A percentile compares a stretch with the other conserved stretches of the same genome.
phyloP scores from a whole-genome alignment of 495 filamentous ascomycete species.

The Neurospora sp. region DNA sequence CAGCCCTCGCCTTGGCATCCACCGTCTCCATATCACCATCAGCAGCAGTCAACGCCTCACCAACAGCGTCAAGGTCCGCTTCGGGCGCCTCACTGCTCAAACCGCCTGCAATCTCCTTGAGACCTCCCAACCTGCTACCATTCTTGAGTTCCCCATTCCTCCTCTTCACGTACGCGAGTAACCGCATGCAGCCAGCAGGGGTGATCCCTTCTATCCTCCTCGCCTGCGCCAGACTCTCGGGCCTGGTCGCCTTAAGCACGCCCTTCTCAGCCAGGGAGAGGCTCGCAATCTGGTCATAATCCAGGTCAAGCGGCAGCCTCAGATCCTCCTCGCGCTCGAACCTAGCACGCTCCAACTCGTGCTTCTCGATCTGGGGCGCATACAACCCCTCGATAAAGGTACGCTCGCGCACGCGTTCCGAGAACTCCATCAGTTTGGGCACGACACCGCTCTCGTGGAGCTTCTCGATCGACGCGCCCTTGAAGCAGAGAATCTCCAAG shows the following conservation, averaged over 20 bases:
- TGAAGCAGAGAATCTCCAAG: constrained; percentile 62
- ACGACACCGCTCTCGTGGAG: constrained; percentile 37
- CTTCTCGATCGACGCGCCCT: constrained; percentile 42
- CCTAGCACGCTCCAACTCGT: constrained; percentile 49
- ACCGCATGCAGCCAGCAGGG: constrained; percentile 44
- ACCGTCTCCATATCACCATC: constrained; percentile 25
- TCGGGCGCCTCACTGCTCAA: background rate
- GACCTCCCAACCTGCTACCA: background rate
- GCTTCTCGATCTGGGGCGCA: constrained; percentile 68
- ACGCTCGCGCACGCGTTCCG: constrained; percentile 48
- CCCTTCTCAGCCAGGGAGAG: constrained; percentile 69
- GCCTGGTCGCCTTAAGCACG: constrained; percentile 56
- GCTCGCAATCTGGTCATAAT: constrained; percentile 62
- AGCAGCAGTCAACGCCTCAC: constrained; percentile 17
- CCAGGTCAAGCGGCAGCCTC: constrained; percentile 60
- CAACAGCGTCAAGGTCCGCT: constrained; percentile 3
- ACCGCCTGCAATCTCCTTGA: background rate
- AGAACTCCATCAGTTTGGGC: constrained; percentile 38
- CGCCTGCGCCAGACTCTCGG: constrained; percentile 82
- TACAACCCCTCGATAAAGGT: constrained; percentile 75
- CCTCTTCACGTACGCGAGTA: constrained; percentile 41
- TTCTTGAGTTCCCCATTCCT: background rate
- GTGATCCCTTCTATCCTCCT: constrained; percentile 74
- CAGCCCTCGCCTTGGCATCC: constrained; percentile 28
- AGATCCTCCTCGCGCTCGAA: constrained; percentile 71